Base-by-base conservation (phyloP, 768 basidiomycete species). In the Leccinum uliginosum region DNA sequence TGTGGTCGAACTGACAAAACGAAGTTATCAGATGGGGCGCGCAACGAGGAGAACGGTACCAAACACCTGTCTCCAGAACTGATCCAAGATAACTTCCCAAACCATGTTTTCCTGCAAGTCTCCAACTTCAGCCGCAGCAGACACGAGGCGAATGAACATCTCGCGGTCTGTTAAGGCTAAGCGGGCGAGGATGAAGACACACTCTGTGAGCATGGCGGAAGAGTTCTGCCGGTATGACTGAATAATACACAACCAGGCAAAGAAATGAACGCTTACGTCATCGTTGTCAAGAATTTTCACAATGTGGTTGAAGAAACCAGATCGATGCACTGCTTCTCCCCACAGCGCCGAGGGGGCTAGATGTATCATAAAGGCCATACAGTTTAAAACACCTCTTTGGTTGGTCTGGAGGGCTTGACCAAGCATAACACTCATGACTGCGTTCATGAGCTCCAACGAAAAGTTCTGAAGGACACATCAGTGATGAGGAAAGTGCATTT, bases 1-100 rank as follows among this genome's bases (percentile, higher is more conserved):
- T 89, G 67, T 86, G 89, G 70, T 96, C 93, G 68, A 94, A 92
- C 93, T 96, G 63, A 40, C 17, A 26, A 11, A 9, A 26, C 24
- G 45, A 21, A 59, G 17, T 55, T 51, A 51, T 54, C 11, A 58
- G 27, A 15, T 17, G 5, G 19, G 40, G 19, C 40, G 19, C 19
- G 19, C 17, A 45, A 27, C n/a, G n/a, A 32, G 51, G 32, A 47
- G 48, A n/a, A 53, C 9, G 6, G 19, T 44, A 26, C 30, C n/a
- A 74, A 76, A 59, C 69, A 88, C 91, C 69, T 87, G 87, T 40
- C 82, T 82, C 83, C 89, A 89, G 86, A 90, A 93, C 59, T 89
- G 86, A 62, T 91, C 84, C 51, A 95, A 70, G 24, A 95, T 68
- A 3, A 74, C 71, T 53, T 89, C 84, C 72, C 83, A 88, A 3